phyloP scores from a whole-genome alignment of 495 filamentous ascomycete genomes.

The Choiromyces venosus region DNA sequence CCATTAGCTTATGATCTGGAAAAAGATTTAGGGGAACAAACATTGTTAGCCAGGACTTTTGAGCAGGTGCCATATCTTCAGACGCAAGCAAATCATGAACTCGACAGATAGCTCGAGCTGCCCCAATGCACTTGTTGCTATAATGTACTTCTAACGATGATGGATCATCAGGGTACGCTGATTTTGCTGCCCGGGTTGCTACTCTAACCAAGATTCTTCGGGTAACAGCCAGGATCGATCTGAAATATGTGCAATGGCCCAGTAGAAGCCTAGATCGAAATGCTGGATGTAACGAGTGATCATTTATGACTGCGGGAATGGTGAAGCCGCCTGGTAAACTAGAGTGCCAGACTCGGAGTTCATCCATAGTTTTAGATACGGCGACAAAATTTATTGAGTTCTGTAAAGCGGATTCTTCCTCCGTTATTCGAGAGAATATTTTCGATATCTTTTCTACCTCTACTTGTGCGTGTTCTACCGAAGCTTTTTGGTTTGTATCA shows the following conservation, averaged over 20 bases:
- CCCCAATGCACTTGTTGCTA: slow-evolving; percentile 34
- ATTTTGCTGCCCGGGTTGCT: slow-evolving; percentile 30
- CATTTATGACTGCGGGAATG: slow-evolving; percentile 19
- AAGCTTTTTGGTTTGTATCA: background rate
- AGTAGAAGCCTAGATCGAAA: slow-evolving; percentile 25
- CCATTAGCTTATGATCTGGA: slow-evolving; percentile 5
- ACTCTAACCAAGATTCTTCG: slow-evolving; percentile 29
- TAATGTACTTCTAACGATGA: slow-evolving; percentile 27
- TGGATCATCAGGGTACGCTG: slow-evolving; percentile 22
- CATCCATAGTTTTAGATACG: slow-evolving; percentile 25
- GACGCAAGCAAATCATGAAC: slow-evolving; percentile 25
- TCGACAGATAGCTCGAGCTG: slow-evolving; percentile 28
- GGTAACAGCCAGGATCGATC: slow-evolving; percentile 29
- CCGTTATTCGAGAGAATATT: slow-evolving; percentile 23
- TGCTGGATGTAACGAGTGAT: slow-evolving; percentile 29
- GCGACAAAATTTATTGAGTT: slow-evolving; percentile 29
- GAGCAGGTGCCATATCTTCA: slow-evolving; percentile 17
- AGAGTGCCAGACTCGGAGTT: slow-evolving; percentile 22
- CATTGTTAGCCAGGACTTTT: slow-evolving; percentile 35
- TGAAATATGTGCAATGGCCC: slow-evolving; percentile 30
- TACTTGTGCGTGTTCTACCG: background rate
- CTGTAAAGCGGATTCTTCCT: slow-evolving; percentile 25
- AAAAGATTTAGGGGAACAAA: slow-evolving; percentile 4
- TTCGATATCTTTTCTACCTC: slow-evolving; percentile 23
- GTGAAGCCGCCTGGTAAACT: slow-evolving; percentile 23